A percentile compares a stretch with the other conserved stretches of the same genome.
Conservation (phyloP, 306 rosid genomes). For the Inga leiocalycina region DNA sequence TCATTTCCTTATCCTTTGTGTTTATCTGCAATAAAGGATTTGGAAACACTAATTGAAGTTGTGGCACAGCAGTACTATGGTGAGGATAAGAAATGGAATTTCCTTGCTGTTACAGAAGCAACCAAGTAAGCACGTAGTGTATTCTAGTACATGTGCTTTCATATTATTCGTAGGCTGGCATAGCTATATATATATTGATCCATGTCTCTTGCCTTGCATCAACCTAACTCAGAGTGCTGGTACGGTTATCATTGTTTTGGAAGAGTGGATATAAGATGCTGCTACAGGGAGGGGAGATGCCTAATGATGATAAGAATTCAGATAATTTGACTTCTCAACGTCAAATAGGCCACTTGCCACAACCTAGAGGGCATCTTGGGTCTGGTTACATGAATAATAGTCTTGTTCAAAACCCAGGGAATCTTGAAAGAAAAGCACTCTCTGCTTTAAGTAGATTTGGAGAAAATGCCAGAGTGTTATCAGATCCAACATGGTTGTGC, state of each 20-base stretch:
- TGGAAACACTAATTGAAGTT: slow-evolving; percentile 92
- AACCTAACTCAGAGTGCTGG: slow-evolving; percentile 70
- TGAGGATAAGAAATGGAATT: slow-evolving; percentile 89
- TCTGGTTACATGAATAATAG: slow-evolving; percentile 46
- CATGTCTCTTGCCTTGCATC: slow-evolving; percentile 34
- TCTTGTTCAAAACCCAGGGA: slow-evolving; percentile 54
- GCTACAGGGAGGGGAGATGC: slow-evolving; percentile 78
- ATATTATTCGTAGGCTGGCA: slow-evolving; percentile 28
- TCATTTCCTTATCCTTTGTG: slow-evolving; percentile 82
- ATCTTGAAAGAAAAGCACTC: slow-evolving; percentile 81
- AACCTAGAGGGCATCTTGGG: slow-evolving; percentile 44
- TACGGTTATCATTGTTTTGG: slow-evolving; percentile 77
- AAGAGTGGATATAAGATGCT: slow-evolving; percentile 93
- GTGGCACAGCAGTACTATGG: slow-evolving; percentile 88
- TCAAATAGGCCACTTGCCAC: slow-evolving; percentile 22
- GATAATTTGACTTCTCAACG: slow-evolving; percentile 46
- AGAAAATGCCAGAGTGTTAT: slow-evolving; percentile 66
- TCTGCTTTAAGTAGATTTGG: slow-evolving; percentile 86
- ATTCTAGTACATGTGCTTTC: slow-evolving; percentile 22
- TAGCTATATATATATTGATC: slow-evolving; percentile 11
- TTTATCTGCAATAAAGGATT: slow-evolving; percentile 86
- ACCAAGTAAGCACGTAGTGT: slow-evolving; percentile 65
- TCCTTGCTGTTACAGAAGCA: slow-evolving; percentile 86
- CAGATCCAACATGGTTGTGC: slow-evolving; percentile 60
- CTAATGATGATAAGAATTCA: slow-evolving; percentile 47